Percentiles rank a stretch among this genome's conserved stretches.
phyloP scores from a whole-genome alignment of 306 rosid genomes.

The Lathyrus sativus region DNA sequence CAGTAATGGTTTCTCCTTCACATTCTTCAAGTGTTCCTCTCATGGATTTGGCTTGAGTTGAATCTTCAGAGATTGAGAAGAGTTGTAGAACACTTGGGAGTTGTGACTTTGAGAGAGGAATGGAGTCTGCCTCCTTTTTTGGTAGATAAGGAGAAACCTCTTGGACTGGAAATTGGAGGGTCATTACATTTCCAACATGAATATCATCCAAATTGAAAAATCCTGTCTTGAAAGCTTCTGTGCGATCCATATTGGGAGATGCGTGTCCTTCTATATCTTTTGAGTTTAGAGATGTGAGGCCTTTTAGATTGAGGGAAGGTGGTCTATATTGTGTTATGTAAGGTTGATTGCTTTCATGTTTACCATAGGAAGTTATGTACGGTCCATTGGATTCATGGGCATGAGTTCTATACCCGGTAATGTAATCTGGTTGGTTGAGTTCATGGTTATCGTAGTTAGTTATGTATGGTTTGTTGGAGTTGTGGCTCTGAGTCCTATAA shows the following conservation, averaged over 20 bases:
- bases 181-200: slow-evolving; percentile 51
- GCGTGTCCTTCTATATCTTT: not conserved
- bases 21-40: slow-evolving; percentile 46
- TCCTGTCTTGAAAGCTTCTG: slow-evolving; percentile 53
- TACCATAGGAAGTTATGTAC: not conserved
- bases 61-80: slow-evolving; percentile 53
- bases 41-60: slow-evolving; percentile 49
- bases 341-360: not conserved
- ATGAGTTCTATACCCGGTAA: not conserved
- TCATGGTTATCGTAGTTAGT: not conserved
- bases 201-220: slow-evolving; percentile 54
- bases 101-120: slow-evolving; percentile 56
- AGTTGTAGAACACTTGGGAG: slow-evolving; percentile 58
- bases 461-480: not conserved
- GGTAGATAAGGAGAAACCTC: slow-evolving; percentile 46
- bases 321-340: not conserved
- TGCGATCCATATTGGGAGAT: slow-evolving; percentile 37
- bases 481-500: not conserved
- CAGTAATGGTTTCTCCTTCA: slow-evolving; percentile 42
- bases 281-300: not conserved
- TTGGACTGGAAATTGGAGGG: slow-evolving; percentile 52
- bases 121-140: slow-evolving; percentile 49
- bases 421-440: not conserved
- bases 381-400: not conserved
- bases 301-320: not conserved